Evolutionary conservation across 129 eudicot genomes (phyloP).

Genomic region (Pulicaria dysenterica): DNA sequence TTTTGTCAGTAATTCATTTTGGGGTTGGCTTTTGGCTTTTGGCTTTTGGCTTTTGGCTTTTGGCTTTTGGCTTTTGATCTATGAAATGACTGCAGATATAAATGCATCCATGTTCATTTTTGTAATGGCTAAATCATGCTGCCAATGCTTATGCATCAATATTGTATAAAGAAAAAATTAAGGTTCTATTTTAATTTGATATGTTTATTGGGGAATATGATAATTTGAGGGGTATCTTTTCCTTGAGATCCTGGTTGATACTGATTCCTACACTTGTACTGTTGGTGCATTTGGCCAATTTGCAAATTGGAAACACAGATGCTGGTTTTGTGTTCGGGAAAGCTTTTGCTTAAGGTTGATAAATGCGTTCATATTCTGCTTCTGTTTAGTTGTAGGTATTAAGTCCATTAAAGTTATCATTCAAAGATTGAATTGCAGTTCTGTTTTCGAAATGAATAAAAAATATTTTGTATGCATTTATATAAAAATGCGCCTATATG

Average conservation of each 20-base stretch:
- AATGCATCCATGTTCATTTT: not conserved
- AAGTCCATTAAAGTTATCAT: not conserved
- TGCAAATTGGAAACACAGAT: constrained; percentile 71
- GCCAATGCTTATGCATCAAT: not conserved
- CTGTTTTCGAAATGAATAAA: not conserved
- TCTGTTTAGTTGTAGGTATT: too few relatives aligned
- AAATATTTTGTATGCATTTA: not conserved
- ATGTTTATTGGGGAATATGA: too few relatives aligned
- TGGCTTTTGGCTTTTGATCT: too few relatives aligned
- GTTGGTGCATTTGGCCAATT: constrained; percentile 85
- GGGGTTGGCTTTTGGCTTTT: too few relatives aligned
- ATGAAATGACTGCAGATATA: too few relatives aligned
- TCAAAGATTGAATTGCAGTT: not conserved
- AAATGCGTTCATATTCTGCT: too few relatives aligned
- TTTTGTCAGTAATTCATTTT: not conserved
- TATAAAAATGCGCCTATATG: not conserved
- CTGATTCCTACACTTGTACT: too few relatives aligned
- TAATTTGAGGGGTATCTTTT: too few relatives aligned
- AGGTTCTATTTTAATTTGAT: too few relatives aligned
- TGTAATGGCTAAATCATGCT: not conserved
- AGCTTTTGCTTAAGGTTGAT: constrained; percentile 73
- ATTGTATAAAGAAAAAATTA: not conserved
- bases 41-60: too few relatives aligned
- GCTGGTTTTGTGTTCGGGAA: constrained; percentile 78
- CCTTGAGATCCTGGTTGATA: constrained; percentile 60